Evolutionary conservation across 768 basidiomycete species (phyloP), one percentile per base, ranked within the genome.

Genomic region (Ramaria rubella): DNA sequence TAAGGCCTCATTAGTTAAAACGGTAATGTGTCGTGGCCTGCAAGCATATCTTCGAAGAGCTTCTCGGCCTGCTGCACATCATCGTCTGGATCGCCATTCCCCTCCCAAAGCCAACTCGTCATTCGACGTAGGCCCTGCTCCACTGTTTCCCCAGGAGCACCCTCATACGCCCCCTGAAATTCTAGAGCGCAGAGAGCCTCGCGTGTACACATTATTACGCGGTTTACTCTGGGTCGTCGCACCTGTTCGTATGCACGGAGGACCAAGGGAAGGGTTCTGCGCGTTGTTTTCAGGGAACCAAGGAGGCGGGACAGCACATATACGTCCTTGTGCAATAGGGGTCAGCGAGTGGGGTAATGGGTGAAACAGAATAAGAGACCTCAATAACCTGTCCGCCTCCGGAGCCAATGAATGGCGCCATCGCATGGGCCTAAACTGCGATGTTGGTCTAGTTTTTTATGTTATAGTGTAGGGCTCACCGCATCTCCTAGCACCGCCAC

Each of bases 31-130:
- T n/a, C n/a, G n/a, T n/a, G n/a, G n/a, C n/a, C n/a, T n/a, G 36
- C 36, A 12, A 38, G 3, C 7, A 50, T 14, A 38, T 58, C 49
- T 15, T 31, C n/a, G 23, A 60, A 12, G 4, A 58, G 26, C 30
- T 49, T 58, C 29, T 51, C 33, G 15, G 58, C 50, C 14, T 57
- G 43, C 26, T 33, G 4, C 19, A 54, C 31, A 26, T 61, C 46
- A n/a, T 59, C 52, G 12, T 55, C 48, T 3, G 49, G 34, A 21
- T 61, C 58, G 2, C 43, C 50, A 34, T 27, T 46, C 26, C 36
- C 29, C 40, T 55, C 54, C 81, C 82, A 84, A 3, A 76, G 64
- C 85, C 85, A 87, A 55, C 80, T 77, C 82, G 81, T 84, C 48
- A 75, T 77, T 62, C 72, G 72, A 17, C 73, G 74, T 24, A 85